These are phyloP conservation scores for Nicotiana tomentosiformis DNA, from an alignment of 257 asterid species.

Conservation along the genomic window DNA sequence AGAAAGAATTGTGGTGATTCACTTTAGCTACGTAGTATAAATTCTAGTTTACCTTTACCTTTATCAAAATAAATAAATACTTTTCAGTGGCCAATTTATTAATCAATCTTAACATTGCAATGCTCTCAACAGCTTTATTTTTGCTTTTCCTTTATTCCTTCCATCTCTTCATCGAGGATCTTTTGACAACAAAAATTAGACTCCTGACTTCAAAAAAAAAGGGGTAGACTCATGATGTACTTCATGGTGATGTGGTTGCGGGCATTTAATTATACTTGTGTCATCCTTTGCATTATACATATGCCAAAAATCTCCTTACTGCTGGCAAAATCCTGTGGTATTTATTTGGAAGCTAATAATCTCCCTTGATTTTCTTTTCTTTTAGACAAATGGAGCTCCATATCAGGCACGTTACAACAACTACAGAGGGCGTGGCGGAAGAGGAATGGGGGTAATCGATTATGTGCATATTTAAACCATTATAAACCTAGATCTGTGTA, in stretches of 20 bases:
- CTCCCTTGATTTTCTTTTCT: slow-evolving; percentile 9
- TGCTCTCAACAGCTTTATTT: not conserved
- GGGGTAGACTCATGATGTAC: not conserved
- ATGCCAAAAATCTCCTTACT: not conserved
- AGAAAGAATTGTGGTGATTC: not conserved
- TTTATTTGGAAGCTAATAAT: slow-evolving; percentile 16
- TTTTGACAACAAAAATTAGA: not conserved
- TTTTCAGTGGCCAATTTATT: not conserved
- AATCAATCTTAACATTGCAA: not conserved
- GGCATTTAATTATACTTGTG: not conserved
- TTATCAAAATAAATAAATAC: not conserved
- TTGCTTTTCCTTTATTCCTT: not conserved
- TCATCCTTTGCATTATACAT: not conserved
- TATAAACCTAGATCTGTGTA: not conserved
- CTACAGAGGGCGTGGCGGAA: slow-evolving; percentile 93
- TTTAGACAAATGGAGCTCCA: slow-evolving; percentile 66
- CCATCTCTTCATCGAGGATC: not conserved
- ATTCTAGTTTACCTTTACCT: not conserved
- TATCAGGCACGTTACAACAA: slow-evolving; percentile 54
- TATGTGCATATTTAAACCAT: not conserved
- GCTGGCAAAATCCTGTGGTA: not conserved
- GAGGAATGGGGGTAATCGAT: slow-evolving; percentile 63
- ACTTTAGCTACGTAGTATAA: not conserved
- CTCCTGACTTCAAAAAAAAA: not conserved
- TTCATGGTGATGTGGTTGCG: not conserved